Percentiles rank a stretch among this genome's conserved stretches.
Evolutionary conservation across 495 filamentous ascomycete species (phyloP).

Genomic region (Bryoglossum gracile): DNA sequence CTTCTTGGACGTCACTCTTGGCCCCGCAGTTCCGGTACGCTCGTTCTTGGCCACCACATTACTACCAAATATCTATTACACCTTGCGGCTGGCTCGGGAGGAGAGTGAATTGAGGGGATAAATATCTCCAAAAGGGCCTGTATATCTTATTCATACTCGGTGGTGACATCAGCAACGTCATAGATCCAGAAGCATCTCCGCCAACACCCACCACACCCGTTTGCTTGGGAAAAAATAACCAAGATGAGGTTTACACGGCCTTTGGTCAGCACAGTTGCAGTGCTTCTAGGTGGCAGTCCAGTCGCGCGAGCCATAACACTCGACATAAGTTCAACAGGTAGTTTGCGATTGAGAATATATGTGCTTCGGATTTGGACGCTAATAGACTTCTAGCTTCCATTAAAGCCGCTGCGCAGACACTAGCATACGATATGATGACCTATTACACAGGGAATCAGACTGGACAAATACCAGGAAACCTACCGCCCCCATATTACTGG

Average conservation of each 20-base stretch:
- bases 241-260: slow-evolving; percentile 13
- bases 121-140: neutral
- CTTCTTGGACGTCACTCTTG: neutral
- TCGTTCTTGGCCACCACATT: neutral
- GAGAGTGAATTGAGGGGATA: neutral
- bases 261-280: slow-evolving; percentile 3
- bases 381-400: slow-evolving; percentile 43
- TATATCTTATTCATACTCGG: too few species aligned
- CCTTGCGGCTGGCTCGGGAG: neutral
- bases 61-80: neutral
- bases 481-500: slow-evolving; percentile 63
- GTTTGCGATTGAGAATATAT: neutral
- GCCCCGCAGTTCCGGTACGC: neutral
- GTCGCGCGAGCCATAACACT: slow-evolving; percentile 16
- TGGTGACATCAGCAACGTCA: neutral
- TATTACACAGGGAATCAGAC: slow-evolving; percentile 67
- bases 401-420: slow-evolving; percentile 49
- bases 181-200: neutral
- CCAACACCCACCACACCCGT: neutral
- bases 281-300: slow-evolving; percentile 7
- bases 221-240: neutral
- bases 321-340: slow-evolving; percentile 21
- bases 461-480: slow-evolving; percentile 51
- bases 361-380: neutral
- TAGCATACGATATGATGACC: slow-evolving; percentile 56